Conservation (phyloP, 768 basidiomycete genomes). For the Suillus occidentalis region DNA sequence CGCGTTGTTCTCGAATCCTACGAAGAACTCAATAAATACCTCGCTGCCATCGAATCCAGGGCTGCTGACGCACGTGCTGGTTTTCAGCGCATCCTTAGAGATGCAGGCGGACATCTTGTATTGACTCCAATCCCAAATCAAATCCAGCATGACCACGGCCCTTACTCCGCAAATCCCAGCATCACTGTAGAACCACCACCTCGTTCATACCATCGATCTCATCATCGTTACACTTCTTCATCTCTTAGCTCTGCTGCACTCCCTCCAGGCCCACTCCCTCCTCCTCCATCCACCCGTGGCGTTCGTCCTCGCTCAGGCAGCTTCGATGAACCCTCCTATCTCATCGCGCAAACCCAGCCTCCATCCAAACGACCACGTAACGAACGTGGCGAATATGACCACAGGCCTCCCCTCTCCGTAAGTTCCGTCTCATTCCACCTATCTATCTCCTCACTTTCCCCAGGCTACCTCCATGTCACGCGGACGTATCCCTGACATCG, state of each 20-base stretch:
- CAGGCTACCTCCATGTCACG: slow-evolving; percentile 17
- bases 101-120: slow-evolving; percentile 46
- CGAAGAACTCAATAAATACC: slow-evolving; percentile 49
- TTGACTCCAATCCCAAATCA: slow-evolving; percentile 32
- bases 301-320: slow-evolving; percentile 47
- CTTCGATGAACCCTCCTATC: slow-evolving; percentile 36
- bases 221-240: slow-evolving; percentile 22
- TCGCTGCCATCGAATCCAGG: slow-evolving; percentile 44
- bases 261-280: slow-evolving; percentile 40
- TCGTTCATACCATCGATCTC: slow-evolving; percentile 17
- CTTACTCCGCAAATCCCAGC: slow-evolving; percentile 24
- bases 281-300: slow-evolving; percentile 31
- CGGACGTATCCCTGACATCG: slow-evolving; percentile 20
- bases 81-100: slow-evolving; percentile 45
- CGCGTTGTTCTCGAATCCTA: slow-evolving; percentile 48
- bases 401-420: slow-evolving; percentile 11
- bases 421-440: not conserved
- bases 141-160: slow-evolving; percentile 16
- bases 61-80: slow-evolving; percentile 49
- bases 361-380: slow-evolving; percentile 49
- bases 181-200: slow-evolving; percentile 29
- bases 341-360: slow-evolving; percentile 39
- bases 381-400: slow-evolving; percentile 37
- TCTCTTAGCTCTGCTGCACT: slow-evolving; percentile 32
- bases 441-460: not conserved